Evolutionary conservation across 306 rosid species (phyloP).

Genomic region (Gastrolobium villosum): DNA sequence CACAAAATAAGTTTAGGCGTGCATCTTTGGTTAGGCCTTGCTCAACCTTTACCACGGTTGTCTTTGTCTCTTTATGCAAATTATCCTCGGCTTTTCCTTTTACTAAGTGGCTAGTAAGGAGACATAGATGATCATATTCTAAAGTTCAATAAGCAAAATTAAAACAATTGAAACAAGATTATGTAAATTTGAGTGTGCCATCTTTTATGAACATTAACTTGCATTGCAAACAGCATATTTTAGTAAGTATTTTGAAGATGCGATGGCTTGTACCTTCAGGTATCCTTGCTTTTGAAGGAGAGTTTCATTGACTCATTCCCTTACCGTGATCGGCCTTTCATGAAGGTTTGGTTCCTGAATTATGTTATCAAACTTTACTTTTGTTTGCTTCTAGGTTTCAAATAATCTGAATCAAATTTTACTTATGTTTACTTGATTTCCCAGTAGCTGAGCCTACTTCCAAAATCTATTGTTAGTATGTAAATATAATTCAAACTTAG

Average conservation of each 20-base stretch:
- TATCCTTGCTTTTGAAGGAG: slow-evolving; percentile 96
- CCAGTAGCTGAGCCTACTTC: background rate
- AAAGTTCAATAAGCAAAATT: slow-evolving; percentile 5
- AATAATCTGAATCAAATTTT: slow-evolving; percentile 4
- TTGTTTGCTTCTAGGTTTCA: background rate
- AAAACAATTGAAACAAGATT: slow-evolving; percentile 24
- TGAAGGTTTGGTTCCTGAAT: slow-evolving; percentile 78
- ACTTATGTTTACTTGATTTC: background rate
- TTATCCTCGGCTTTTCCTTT: background rate
- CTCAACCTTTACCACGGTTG: slow-evolving; percentile 1
- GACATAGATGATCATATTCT: slow-evolving; percentile 12
- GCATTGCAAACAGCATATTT: slow-evolving; percentile 25
- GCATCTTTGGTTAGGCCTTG: slow-evolving; percentile 9
- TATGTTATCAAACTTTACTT: background rate
- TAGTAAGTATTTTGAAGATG: slow-evolving; percentile 40
- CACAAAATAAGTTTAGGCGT: background rate
- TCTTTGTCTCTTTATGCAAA: slow-evolving; percentile 10
- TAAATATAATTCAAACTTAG: slow-evolving; percentile 1
- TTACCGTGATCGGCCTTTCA: slow-evolving; percentile 86
- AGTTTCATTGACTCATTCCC: slow-evolving; percentile 96
- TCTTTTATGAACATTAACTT: slow-evolving; percentile 36
- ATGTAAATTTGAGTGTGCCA: background rate
- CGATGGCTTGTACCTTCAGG: slow-evolving; percentile 59
- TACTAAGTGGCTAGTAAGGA: slow-evolving; percentile 17
- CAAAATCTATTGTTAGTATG: slow-evolving; percentile 11